Base-by-base conservation (phyloP, 305 asterid genomes). In the Fraxinus velutina region DNA sequence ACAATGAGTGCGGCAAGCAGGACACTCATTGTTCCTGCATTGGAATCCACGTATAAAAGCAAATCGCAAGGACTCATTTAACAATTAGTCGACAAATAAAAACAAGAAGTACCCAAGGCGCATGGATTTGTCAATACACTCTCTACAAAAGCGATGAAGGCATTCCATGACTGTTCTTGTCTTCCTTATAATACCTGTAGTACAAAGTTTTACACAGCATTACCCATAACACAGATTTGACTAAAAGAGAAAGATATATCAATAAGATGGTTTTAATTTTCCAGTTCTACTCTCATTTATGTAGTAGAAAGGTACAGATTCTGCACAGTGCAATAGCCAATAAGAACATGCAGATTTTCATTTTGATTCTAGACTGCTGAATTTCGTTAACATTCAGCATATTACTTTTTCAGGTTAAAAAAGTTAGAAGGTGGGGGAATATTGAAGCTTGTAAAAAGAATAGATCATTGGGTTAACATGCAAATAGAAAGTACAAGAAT, bases 101-200 rank as follows among this genome's bases (percentile, higher is more conserved):
- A 86, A 83, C 83, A 77, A 64, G 22, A 81, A 81, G 44, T 93
- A 94, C 95, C 96, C 96, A 79, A 94, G 92, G 70, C 97, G 96
- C 96, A 92, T 94, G 77, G 97, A 93, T 85, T 96, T 96, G 90
- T 94, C 98, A 81, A 96, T 96, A 92, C 99, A 96, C 87, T 93
- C 98, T 88, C 99, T 88, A 90, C 98, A 96, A 88, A 96, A 96
- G 82, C 98, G 99, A 85, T 96, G 99, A 80, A 96, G 92, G 88
- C 99, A 96, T 87, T 93, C 99, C 99, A 96, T 96, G 87, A 96
- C 99, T 68, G 99, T 96, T 90, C 98, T 89, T 78, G 99, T 96
- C 92, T 96, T 96, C 90, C 98, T 92, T 73, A 96, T 96, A 77
- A 96, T 92, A 84, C 99, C 99, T 96, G 88, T 78, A 80, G 55